These are phyloP conservation scores for Penicillium decumbens DNA, from an alignment of 2,329 filamentous ascomycete species.

Conservation along the genomic window DNA sequence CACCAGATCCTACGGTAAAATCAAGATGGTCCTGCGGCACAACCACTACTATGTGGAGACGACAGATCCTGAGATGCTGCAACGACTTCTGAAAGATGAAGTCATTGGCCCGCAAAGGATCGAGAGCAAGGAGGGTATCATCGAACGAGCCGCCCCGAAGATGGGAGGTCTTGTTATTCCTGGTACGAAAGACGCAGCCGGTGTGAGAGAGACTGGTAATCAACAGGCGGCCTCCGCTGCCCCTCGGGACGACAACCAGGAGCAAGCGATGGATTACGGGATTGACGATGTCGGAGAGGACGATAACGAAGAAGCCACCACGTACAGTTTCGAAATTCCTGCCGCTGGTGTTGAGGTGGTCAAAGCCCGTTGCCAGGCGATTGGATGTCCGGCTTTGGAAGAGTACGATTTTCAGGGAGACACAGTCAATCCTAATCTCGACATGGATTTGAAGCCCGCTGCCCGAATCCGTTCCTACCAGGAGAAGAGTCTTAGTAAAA, in stretches of 20 bases:
- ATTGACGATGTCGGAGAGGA: conserved; percentile 70
- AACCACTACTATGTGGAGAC: conserved; percentile 94
- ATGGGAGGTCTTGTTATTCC: conserved; percentile 86
- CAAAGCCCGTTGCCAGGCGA: conserved; percentile 80
- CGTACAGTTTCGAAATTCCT: conserved; percentile 88
- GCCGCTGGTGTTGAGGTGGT: conserved; percentile 79
- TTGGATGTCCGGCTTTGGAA: conserved; percentile 83
- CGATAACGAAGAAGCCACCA: conserved; percentile 72
- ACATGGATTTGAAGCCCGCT: conserved; percentile 77
- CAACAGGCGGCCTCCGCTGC: conserved; percentile 35
- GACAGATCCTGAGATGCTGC: conserved; percentile 77
- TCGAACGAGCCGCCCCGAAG: conserved; percentile 75
- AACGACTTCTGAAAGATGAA: conserved; percentile 77
- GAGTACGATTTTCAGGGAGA: conserved; percentile 98
- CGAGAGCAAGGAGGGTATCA: conserved; percentile 67
- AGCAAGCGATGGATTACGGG: conserved; percentile 66
- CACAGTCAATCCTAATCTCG: conserved; percentile 78
- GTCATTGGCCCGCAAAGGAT: conserved; percentile 76
- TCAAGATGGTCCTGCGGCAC: conserved; percentile 89
- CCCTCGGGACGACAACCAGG: conserved; percentile 40
- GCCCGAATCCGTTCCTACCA: conserved; percentile 58
- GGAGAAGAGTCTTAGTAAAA: conserved; percentile 95
- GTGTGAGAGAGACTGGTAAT: conserved; percentile 67
- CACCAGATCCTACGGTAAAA: conserved; percentile 88
- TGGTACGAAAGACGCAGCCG: conserved; percentile 87